Conservation (phyloP, 2,329 filamentous ascomycete genomes). For the Aquanectria penicillioides region DNA sequence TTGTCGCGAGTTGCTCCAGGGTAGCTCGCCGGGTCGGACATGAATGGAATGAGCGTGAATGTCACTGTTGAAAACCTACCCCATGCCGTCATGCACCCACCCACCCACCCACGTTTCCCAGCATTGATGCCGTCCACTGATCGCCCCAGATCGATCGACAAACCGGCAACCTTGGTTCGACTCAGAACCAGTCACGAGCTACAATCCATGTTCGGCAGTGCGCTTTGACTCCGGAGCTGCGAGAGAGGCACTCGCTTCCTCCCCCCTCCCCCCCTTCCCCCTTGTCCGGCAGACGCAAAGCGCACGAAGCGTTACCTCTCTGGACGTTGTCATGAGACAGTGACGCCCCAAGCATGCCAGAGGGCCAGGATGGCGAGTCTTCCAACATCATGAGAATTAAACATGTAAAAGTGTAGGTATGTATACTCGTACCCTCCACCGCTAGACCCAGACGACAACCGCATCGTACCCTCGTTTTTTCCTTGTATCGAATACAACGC, state of each 20-base stretch:
- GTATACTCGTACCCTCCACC: not conserved
- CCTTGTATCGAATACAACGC: not conserved
- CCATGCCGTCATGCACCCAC: not conserved
- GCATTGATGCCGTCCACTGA: not conserved
- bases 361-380: not conserved
- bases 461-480: not conserved
- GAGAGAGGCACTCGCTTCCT: not conserved
- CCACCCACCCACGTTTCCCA: not conserved
- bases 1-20: not conserved
- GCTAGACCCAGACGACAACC: slow-evolving; percentile 6
- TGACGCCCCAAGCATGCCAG: not conserved
- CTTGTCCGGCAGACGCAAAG: not conserved
- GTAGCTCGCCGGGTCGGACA: too few relatives aligned
- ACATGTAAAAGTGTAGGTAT: slow-evolving; percentile 4
- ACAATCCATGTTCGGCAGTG: not conserved
- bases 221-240: not conserved
- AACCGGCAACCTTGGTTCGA: not conserved
- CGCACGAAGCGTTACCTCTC: not conserved
- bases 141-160: slow-evolving; percentile 9
- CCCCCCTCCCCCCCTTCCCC: not conserved
- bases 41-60: too few relatives aligned
- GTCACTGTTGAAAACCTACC: not conserved
- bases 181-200: not conserved
- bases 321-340: not conserved
- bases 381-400: not conserved